Evolutionary conservation across 768 basidiomycete species (phyloP).

Genomic region (Lentinula aciculospora): DNA sequence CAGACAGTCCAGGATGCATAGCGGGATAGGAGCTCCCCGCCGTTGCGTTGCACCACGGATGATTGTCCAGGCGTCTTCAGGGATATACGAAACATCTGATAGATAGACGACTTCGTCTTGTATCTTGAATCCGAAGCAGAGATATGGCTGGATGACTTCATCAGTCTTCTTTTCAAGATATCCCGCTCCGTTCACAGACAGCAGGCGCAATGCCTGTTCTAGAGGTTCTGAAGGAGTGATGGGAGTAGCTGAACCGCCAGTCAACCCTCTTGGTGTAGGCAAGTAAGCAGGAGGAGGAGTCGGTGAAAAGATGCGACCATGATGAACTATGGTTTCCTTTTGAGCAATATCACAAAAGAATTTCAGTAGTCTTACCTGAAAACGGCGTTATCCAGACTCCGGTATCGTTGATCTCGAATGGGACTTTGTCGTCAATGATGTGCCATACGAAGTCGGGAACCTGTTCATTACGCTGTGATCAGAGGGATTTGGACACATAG

Average conservation of each 20-base stretch:
- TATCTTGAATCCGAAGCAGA: slow-evolving; percentile 67
- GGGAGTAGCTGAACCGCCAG: slow-evolving; percentile 28
- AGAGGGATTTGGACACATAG: neutral
- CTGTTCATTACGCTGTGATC: slow-evolving; percentile 24
- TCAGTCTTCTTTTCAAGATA: slow-evolving; percentile 7
- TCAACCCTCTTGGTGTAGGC: slow-evolving; percentile 33
- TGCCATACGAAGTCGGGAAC: slow-evolving; percentile 84
- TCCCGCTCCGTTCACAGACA: neutral
- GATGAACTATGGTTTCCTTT: slow-evolving; percentile 46
- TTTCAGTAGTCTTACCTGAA: slow-evolving; percentile 37
- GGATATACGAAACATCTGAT: slow-evolving; percentile 79
- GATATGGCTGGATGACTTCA: slow-evolving; percentile 46
- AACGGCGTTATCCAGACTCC: slow-evolving; percentile 63
- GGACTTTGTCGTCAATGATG: slow-evolving; percentile 62
- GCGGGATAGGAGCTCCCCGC: slow-evolving; percentile 30
- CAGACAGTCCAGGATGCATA: slow-evolving; percentile 77
- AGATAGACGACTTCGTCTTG: slow-evolving; percentile 68
- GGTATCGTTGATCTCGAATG: slow-evolving; percentile 64
- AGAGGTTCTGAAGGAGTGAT: slow-evolving; percentile 13
- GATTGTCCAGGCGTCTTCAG: slow-evolving; percentile 61
- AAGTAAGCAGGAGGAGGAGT: slow-evolving; percentile 30
- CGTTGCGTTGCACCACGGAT: slow-evolving; percentile 22
- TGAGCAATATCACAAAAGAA: neutral
- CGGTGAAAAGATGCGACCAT: slow-evolving; percentile 59
- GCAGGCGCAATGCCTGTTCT: neutral